Evolutionary conservation across 2,329 filamentous ascomycete genomes (phyloP).

Genomic region (Phyllosticta citribraziliensis): DNA sequence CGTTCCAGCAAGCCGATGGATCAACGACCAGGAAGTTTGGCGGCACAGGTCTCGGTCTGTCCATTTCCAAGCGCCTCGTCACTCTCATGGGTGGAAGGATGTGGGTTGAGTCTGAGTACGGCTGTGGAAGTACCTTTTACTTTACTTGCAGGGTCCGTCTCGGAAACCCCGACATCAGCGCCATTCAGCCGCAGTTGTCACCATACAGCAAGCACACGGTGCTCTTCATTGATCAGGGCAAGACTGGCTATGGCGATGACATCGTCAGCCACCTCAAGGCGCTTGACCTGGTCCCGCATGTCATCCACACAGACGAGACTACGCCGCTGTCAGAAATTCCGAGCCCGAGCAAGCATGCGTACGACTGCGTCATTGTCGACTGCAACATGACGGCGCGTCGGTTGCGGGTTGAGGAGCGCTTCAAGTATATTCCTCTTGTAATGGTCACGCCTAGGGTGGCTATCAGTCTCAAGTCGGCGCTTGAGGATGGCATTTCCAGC

Average conservation of each 20-base stretch:
- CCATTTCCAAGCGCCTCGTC: conserved; percentile 89
- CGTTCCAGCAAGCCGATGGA: conserved; percentile 95
- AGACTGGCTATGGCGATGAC: conserved; percentile 65
- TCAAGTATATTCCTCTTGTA: conserved; percentile 96
- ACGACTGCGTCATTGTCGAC: conserved; percentile 94
- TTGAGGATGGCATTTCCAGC: conserved; percentile 94
- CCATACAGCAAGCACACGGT: conserved; percentile 92
- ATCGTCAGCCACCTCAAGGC: conserved; percentile 68
- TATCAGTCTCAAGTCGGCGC: conserved; percentile 82
- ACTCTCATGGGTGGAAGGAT: conserved; percentile 95
- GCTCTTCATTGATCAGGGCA: conserved; percentile 86
- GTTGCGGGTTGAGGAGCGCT: conserved; percentile 79
- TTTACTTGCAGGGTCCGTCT: conserved; percentile 90
- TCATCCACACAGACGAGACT: conserved; percentile 68
- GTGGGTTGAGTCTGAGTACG: conserved; percentile 89
- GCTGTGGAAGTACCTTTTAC: conserved; percentile 87
- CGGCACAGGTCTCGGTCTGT: conserved; percentile 84
- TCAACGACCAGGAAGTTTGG: conserved; percentile 95
- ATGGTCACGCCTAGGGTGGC: conserved; percentile 81
- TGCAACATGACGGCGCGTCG: conserved; percentile 83
- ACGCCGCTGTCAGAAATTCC: conserved; percentile 40
- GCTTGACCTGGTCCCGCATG: conserved; percentile 70
- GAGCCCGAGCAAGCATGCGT: conserved; percentile 45
- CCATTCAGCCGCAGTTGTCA: conserved; percentile 72
- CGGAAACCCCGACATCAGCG: conserved; percentile 65